Conservation (phyloP, 1,284 basidiomycete genomes). For the Tilletia setariae region DNA sequence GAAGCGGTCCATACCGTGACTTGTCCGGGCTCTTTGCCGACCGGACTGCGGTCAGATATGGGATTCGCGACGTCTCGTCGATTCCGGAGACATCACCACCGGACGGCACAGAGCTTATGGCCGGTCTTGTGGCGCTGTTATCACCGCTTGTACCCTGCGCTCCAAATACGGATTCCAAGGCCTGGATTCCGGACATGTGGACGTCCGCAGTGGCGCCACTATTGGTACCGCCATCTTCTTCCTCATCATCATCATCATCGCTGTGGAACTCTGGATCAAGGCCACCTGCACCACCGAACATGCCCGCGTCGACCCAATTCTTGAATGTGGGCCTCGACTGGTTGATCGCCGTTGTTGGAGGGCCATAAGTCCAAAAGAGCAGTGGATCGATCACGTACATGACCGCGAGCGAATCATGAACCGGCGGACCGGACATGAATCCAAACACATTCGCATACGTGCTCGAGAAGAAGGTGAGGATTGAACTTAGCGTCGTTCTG, state of each 20-base stretch:
- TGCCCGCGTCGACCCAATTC: too few relatives aligned
- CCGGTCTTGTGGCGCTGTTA: too few relatives aligned
- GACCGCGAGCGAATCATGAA: constrained; percentile 46
- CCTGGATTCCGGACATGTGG: too few relatives aligned
- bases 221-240: constrained; percentile 20
- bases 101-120: too few relatives aligned
- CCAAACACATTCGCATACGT: constrained; percentile 41
- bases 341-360: constrained; percentile 16
- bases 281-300: constrained; percentile 20
- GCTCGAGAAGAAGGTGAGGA: constrained; percentile 38
- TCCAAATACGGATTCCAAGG: too few relatives aligned
- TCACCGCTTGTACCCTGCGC: too few relatives aligned
- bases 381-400: constrained; percentile 43
- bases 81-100: constrained; percentile 17
- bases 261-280: constrained; percentile 22
- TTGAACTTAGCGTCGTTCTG: constrained; percentile 34
- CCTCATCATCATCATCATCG: constrained; percentile 1
- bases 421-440: constrained; percentile 40
- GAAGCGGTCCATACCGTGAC: too few relatives aligned
- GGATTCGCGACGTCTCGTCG: neutral
- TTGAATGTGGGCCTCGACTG: neutral
- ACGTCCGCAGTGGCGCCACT: too few relatives aligned
- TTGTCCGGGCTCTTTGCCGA: neutral
- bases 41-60: neutral
- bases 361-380: constrained; percentile 35